A percentile compares a stretch with the other conserved stretches of the same genome.
Evolutionary conservation across 2,329 filamentous ascomycete species (phyloP).

Genomic region (Xylariaceae sp.): DNA sequence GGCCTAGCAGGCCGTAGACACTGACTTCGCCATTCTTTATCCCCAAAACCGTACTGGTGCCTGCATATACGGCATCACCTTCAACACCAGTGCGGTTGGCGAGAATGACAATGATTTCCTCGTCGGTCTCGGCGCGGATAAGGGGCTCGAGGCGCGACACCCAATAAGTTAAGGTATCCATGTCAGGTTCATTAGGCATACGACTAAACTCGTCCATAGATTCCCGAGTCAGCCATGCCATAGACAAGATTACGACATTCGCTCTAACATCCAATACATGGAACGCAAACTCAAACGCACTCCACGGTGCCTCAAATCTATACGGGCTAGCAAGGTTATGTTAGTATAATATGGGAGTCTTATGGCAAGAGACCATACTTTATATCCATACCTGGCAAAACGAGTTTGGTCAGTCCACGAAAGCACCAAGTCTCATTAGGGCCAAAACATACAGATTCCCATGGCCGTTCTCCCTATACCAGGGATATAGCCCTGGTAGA

Average conservation of each 20-base stretch:
- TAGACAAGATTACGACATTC: constrained; percentile 69
- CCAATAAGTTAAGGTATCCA: constrained; percentile 78
- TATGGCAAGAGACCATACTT: constrained; percentile 47
- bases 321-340: constrained; percentile 44
- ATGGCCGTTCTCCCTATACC: constrained; percentile 56
- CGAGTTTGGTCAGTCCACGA: constrained; percentile 15
- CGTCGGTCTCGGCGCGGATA: constrained; percentile 51
- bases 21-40: constrained; percentile 66
- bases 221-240: constrained; percentile 75
- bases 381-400: constrained; percentile 60
- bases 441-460: constrained; percentile 57
- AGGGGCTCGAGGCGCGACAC: constrained; percentile 69
- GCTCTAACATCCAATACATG: constrained; percentile 60
- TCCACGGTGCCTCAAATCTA: constrained; percentile 54
- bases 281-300: constrained; percentile 53
- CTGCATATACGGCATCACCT: constrained; percentile 68
- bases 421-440: constrained; percentile 6
- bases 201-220: constrained; percentile 50
- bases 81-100: constrained; percentile 73
- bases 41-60: constrained; percentile 72
- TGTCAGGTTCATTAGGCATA: constrained; percentile 63
- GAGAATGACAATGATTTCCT: constrained; percentile 70
- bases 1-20: constrained; percentile 71
- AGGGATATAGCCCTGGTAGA: constrained; percentile 48
- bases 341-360: constrained; percentile 20